These are phyloP conservation scores for Aureobasidium melanogenum DNA, from an alignment of 2,329 filamentous ascomycete genomes.

Conservation along the genomic window DNA sequence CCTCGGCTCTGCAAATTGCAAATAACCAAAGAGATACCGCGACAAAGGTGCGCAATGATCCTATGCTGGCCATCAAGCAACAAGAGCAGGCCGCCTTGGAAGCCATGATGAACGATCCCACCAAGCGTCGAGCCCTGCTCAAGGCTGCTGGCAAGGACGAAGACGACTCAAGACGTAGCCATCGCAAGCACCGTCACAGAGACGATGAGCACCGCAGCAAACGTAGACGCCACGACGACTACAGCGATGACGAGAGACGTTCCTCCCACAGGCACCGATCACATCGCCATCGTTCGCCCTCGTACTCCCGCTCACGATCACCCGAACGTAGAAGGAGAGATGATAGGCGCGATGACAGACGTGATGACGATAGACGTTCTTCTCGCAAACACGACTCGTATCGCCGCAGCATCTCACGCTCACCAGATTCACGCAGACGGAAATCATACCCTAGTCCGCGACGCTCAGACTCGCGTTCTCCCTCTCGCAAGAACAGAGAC, in stretches of 20 bases:
- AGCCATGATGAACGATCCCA: slow-evolving; percentile 69
- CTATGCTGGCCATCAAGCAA: slow-evolving; percentile 84
- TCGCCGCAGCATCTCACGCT: slow-evolving; percentile 1
- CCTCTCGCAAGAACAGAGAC: slow-evolving; percentile 2
- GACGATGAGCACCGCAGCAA: slow-evolving; percentile 23
- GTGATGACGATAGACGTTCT: background rate
- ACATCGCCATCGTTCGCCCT: slow-evolving; percentile 26
- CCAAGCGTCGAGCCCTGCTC: slow-evolving; percentile 58
- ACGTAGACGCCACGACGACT: slow-evolving; percentile 22
- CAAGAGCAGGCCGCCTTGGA: slow-evolving; percentile 52
- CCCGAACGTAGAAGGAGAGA: slow-evolving; percentile 18
- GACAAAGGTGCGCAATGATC: slow-evolving; percentile 81
- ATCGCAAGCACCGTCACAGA: slow-evolving; percentile 23
- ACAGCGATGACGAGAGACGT: slow-evolving; percentile 27
- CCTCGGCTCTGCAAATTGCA: slow-evolving; percentile 55
- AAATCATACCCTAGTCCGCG: slow-evolving; percentile 13
- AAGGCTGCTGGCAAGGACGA: slow-evolving; percentile 32
- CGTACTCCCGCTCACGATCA: slow-evolving; percentile 27
- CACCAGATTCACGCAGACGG: background rate
- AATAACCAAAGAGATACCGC: slow-evolving; percentile 73
- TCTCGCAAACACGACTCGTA: background rate
- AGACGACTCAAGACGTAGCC: slow-evolving; percentile 21
- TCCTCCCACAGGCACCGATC: slow-evolving; percentile 24
- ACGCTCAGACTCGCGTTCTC: slow-evolving; percentile 12
- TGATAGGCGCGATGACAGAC: background rate